Evolutionary conservation across 805 yeast genomes (phyloP).

Genomic region (Zygoascus tannicola): DNA sequence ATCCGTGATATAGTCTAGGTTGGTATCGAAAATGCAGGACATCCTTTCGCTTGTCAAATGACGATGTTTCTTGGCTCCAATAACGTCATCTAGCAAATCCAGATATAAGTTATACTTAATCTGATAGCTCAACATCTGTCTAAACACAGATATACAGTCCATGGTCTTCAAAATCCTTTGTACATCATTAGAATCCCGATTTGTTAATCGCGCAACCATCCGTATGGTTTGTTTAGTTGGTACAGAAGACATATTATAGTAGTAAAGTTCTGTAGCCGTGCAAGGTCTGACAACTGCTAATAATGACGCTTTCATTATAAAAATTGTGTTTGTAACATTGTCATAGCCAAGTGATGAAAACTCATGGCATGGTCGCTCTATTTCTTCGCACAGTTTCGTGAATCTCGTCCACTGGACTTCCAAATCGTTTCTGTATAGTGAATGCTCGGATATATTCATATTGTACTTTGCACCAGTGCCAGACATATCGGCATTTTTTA

Average conservation of each 20-base stretch:
- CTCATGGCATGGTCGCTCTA: constrained; percentile 52
- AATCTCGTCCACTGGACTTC: constrained; percentile 58
- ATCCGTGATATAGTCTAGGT: constrained; percentile 10
- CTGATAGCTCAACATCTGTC: constrained; percentile 32
- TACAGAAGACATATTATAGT: constrained; percentile 23
- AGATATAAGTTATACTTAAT: constrained; percentile 18
- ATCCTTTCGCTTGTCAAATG: constrained; percentile 18
- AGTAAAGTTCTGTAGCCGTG: constrained; percentile 29
- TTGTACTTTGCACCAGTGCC: neutral
- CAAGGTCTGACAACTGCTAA: constrained; percentile 30
- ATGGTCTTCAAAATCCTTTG: constrained; percentile 24
- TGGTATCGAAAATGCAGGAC: constrained; percentile 8
- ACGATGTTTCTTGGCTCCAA: neutral
- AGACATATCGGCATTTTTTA: neutral
- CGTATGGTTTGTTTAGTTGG: constrained; percentile 25
- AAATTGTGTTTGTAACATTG: constrained; percentile 24
- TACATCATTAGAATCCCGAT: constrained; percentile 25
- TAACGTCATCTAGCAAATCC: neutral
- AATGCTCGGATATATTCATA: constrained; percentile 20
- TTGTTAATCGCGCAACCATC: constrained; percentile 13
- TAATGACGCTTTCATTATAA: constrained; percentile 30
- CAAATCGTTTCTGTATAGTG: constrained; percentile 31
- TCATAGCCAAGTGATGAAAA: constrained; percentile 43
- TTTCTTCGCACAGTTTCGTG: constrained; percentile 63
- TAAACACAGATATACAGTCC: constrained; percentile 33